These are phyloP conservation scores for Enterospora canceri DNA, from an alignment of 371 early-diverging fungal species.

Conservation along the genomic window DNA sequence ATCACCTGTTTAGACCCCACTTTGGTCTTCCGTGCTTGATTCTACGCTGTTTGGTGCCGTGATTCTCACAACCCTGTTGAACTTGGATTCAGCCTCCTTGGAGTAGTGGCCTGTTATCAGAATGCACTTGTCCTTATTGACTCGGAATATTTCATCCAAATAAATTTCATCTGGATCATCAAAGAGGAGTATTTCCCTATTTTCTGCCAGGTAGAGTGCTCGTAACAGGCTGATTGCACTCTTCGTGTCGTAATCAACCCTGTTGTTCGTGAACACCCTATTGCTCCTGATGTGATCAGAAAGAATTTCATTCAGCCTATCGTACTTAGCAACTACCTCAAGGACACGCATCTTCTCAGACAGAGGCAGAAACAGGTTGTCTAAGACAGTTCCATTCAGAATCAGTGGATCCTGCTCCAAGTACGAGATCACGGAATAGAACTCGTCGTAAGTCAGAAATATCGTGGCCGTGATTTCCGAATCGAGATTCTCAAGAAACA, in stretches of 20 bases:
- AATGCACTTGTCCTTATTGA: not conserved
- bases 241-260: not conserved
- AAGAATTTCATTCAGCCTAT: not conserved
- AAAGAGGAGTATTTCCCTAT: not conserved
- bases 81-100: too few species aligned
- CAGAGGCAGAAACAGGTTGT: too few species aligned
- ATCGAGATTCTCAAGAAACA: not conserved
- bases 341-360: too few species aligned
- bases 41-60: too few species aligned
- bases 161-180: not conserved
- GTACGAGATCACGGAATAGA: not conserved
- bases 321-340: not conserved
- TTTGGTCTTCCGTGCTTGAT: too few species aligned
- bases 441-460: not conserved
- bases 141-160: not conserved
- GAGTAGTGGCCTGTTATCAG: too few species aligned
- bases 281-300: not conserved
- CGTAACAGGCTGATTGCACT: not conserved
- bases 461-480: not conserved
- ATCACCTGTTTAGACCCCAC: too few species aligned
- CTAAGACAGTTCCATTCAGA: not conserved
- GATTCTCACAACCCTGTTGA: too few species aligned
- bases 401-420: not conserved
- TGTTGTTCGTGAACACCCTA: not conserved
- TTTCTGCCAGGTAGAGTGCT: not conserved